A percentile compares a stretch with the other conserved stretches of the same genome.
Evolutionary conservation across 768 basidiomycete genomes (phyloP).

Genomic region (Mycena rosella): DNA sequence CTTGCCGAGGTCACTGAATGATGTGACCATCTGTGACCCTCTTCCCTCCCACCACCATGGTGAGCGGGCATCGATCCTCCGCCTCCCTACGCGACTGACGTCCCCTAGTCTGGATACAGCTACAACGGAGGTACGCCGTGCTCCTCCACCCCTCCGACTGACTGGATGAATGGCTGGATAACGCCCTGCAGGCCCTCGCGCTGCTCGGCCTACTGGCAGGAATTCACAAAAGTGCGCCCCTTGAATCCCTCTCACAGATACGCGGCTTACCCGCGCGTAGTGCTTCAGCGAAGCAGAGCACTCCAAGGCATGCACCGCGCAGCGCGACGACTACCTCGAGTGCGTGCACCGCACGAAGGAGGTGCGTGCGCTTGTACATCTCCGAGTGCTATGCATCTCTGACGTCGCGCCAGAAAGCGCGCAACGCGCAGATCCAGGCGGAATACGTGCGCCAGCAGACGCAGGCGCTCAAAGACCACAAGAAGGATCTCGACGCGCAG

Average conservation of each 20-base stretch:
- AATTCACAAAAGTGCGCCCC: slow-evolving; percentile 33
- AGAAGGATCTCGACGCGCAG: slow-evolving; percentile 29
- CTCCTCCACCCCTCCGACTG: too few species aligned
- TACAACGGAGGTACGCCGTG: slow-evolving; percentile 20
- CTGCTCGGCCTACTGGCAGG: slow-evolving; percentile 36
- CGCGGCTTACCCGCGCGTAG: slow-evolving; percentile 2
- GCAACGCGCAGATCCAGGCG: slow-evolving; percentile 17
- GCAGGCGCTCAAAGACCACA: slow-evolving; percentile 25
- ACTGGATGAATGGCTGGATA: too few species aligned
- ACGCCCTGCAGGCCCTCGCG: slow-evolving; percentile 24
- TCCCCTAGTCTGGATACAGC: slow-evolving; percentile 29
- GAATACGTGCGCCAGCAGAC: slow-evolving; percentile 13
- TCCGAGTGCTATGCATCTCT: too few species aligned
- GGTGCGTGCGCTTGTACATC: slow-evolving; percentile 8
- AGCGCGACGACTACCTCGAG: slow-evolving; percentile 36
- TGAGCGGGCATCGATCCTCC: too few species aligned
- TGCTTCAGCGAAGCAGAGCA: slow-evolving; percentile 24
- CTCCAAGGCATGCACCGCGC: slow-evolving; percentile 10
- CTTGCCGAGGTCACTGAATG: too few species aligned
- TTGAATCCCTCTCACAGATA: too few species aligned
- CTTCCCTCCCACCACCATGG: too few species aligned
- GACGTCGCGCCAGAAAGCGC: slow-evolving; percentile 24
- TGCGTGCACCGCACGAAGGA: slow-evolving; percentile 34
- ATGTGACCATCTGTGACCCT: too few species aligned
- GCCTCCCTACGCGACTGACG: too few species aligned